Base-by-base conservation (phyloP, 2,329 filamentous ascomycete species). In the Aureobasidium sp. region DNA sequence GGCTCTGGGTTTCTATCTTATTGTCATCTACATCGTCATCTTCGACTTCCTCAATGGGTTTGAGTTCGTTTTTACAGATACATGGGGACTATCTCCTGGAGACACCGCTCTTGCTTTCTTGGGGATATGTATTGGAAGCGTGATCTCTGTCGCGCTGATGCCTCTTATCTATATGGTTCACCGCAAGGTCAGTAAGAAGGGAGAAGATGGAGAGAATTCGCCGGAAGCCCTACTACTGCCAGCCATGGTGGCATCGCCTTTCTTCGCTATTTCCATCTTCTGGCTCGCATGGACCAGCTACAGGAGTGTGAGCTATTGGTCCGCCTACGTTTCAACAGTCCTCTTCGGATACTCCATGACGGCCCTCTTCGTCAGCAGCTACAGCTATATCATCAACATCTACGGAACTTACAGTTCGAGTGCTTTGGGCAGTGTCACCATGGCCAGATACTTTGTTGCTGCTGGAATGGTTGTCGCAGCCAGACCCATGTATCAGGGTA, bases 1-100 rank as follows among this genome's bases (percentile, higher is more conserved):
- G 8, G 69, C 77, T 5, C 71, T 82, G 61, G 75, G 75, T 0
- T 45, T 81, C 0, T 83, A 83, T 62, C 72, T 82, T 32, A 74
- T 76, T 0, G 72, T 82, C 0, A 67, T 81, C 3, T 83, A 83
- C 62, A 77, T 81, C 14, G 72, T 82, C 0, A 69, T 82, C 0
- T 83, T 82, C 67, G 79, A 78, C 0, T 80, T 82, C 58, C 73
- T 83, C 3, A 75, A 77, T 2, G 80, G 80, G 1, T 81, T 78
- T 67, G 74, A 76, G 0, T 76, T 73, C 39, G 77, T 83, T 37
- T 82, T 79, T 55, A 70, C 73, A 13, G 53, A 69, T 3, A 75
- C 71, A 0, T 80, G 80, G 41, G 67, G 67, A 14, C 75, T 79
- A 47, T 65, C 66, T 0, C 30, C 73, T 5, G 76, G 78, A 0